Base-by-base conservation (phyloP, 106 monocot genomes). In the Xerophyta viscosa region DNA sequence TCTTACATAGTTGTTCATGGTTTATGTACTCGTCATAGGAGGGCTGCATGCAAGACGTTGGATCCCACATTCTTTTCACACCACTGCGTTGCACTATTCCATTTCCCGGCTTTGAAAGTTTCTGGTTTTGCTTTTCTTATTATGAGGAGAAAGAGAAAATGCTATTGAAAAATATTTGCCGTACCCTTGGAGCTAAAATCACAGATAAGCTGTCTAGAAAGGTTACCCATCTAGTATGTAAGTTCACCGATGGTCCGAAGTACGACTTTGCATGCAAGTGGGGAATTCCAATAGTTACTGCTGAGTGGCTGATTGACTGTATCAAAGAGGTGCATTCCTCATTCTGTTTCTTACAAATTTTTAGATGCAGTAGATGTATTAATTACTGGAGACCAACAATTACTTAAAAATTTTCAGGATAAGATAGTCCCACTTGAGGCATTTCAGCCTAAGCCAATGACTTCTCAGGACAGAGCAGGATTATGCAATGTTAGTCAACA, bases 201-300 rank as follows among this genome's bases (percentile, higher is more conserved):
- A 82, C 85, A 37, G 77, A 78, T 53, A 98, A 71, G 39, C 49
- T 90, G 8, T 66, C 65, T 18, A 90, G 63, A 54, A 98, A 64
- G 59, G 70, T 86, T 28, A 90, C 98, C 6, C 98, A 98, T 75
- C 65, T 98, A 46, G n/a, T 98, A 19, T 98, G 98, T 58, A 98
- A 98, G 61, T 90, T 90, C 53, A 68, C 71, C 22, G 77, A 41
- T 69, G 98, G 98, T 57, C 79, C 79, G 20, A 98, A 98, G 60
- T 98, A 86, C 42, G 86, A 86, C 31, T 75, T 76, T 56, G 86
- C 89, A 36, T 77, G 78, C 56, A 90, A 76, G 24, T 82, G 76
- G 81, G 79, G 79, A 17, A 80, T 86, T 52, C 73, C 79, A 59
- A 49, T 74, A 50, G 64, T 90, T 42, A 90, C 86, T 53, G 78